A percentile compares a stretch with the other conserved stretches of the same genome.
Conservation (phyloP, 257 asterid genomes). For the Primulina huaijiensis region DNA sequence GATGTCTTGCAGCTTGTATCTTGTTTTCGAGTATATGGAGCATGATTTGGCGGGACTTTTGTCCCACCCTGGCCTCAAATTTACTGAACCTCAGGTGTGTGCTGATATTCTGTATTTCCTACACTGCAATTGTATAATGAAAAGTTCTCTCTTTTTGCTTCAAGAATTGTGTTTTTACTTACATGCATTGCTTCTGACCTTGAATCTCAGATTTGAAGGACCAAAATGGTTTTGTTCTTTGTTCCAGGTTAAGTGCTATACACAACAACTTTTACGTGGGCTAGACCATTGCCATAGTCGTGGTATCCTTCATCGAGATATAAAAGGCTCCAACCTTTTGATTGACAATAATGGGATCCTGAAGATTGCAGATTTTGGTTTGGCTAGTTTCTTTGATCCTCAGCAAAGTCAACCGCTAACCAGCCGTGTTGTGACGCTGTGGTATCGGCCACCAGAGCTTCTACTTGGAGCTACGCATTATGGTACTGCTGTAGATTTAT, state of each 20-base stretch:
- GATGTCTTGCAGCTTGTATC: constrained; percentile 94
- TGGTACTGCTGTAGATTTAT: constrained; percentile 84
- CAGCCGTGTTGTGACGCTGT: constrained; percentile 92
- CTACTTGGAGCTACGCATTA: constrained; percentile 91
- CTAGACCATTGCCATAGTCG: constrained; percentile 88
- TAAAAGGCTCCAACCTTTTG: constrained; percentile 90
- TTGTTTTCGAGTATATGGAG: constrained; percentile 95
- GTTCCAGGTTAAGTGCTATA: constrained; percentile 83
- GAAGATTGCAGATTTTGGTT: constrained; percentile 94
- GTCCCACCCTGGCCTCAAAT: constrained; percentile 77
- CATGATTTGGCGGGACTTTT: constrained; percentile 94
- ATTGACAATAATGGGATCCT: constrained; percentile 80
- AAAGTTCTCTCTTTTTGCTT: neutral
- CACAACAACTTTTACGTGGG: constrained; percentile 80
- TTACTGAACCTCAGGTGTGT: constrained; percentile 85
- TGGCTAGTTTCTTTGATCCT: constrained; percentile 79
- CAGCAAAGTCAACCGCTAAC: constrained; percentile 74
- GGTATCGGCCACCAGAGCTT: constrained; percentile 98
- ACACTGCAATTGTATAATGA: neutral
- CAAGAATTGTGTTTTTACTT: neutral
- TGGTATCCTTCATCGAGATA: constrained; percentile 87
- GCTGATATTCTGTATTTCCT: constrained; percentile 10
- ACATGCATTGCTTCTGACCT: neutral
- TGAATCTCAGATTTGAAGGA: constrained; percentile 15
- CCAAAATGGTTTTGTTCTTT: constrained; percentile 1